A percentile compares a stretch with the other conserved stretches of the same genome.
phyloP scores from a whole-genome alignment of 2,329 filamentous ascomycete genomes.

The Colletotrichum horii region DNA sequence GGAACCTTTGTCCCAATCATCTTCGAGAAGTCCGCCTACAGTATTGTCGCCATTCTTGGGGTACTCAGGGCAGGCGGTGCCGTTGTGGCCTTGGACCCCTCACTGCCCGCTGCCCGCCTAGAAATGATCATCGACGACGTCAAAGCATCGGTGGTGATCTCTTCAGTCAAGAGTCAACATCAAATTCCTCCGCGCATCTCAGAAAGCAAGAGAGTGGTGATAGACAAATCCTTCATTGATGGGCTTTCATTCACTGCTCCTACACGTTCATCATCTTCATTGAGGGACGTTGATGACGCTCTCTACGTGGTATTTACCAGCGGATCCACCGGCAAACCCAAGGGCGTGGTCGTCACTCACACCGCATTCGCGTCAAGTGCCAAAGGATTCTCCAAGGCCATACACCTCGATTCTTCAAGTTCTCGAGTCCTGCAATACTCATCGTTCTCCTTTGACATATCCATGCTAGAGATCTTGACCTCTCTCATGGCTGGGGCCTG shows the following conservation, averaged over 20 bases:
- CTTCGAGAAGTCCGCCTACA: constrained; percentile 14
- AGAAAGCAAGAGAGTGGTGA: not conserved
- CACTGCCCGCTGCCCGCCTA: not conserved
- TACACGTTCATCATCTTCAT: not conserved
- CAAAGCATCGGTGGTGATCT: not conserved
- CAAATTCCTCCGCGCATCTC: not conserved
- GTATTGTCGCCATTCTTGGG: not conserved
- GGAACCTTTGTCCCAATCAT: constrained; percentile 12
- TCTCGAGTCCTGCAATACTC: constrained; percentile 41
- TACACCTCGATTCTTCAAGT: not conserved
- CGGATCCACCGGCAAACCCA: constrained; percentile 13
- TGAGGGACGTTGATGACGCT: not conserved
- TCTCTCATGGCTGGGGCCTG: constrained; percentile 39
- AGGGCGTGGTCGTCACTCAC: constrained; percentile 11
- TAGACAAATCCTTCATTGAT: not conserved
- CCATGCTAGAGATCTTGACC: constrained; percentile 40
- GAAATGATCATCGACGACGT: constrained; percentile 1
- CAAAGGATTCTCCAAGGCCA: not conserved
- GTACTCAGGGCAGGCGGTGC: constrained; percentile 1
- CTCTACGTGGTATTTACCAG: constrained; percentile 5
- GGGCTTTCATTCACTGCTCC: not conserved
- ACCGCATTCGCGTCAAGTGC: not conserved
- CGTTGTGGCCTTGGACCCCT: constrained; percentile 4
- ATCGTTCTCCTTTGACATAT: constrained; percentile 46
- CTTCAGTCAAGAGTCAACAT: not conserved